phyloP scores from a whole-genome alignment of 202 grass and related monocot species.

The Setaria viridis region DNA sequence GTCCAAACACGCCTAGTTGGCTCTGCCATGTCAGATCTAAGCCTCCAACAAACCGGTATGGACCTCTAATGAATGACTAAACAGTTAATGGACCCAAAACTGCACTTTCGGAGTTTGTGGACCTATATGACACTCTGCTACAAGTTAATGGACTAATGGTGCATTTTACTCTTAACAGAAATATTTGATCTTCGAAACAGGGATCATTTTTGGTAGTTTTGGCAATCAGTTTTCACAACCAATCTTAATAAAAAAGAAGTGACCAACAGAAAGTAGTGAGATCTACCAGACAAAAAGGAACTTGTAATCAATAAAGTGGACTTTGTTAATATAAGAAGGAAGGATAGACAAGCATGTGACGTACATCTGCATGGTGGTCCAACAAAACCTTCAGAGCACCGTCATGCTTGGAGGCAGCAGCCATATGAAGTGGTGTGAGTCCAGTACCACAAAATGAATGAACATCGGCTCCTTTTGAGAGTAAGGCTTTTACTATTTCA shows the following conservation, averaged over 20 bases:
- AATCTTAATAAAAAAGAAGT: not conserved
- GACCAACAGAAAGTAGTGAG: not conserved
- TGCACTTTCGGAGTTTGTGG: too few relatives aligned
- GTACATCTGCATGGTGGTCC: slow-evolving; percentile 31
- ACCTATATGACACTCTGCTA: too few relatives aligned
- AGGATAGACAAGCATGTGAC: not conserved
- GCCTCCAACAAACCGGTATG: too few relatives aligned
- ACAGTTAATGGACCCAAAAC: too few relatives aligned
- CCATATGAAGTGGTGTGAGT: slow-evolving; percentile 11
- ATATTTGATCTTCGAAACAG: not conserved
- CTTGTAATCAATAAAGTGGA: not conserved
- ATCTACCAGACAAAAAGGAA: not conserved
- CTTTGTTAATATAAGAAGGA: not conserved
- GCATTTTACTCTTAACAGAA: not conserved
- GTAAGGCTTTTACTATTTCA: slow-evolving; percentile 33
- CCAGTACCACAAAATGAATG: slow-evolving; percentile 18
- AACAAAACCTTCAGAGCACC: slow-evolving; percentile 38
- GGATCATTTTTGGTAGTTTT: not conserved
- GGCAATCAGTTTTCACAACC: not conserved
- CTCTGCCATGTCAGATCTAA: too few relatives aligned
- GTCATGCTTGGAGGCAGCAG: not conserved
- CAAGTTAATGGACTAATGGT: too few relatives aligned
- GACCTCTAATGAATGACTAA: too few relatives aligned
- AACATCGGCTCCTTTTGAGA: slow-evolving; percentile 34
- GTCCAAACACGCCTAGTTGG: too few relatives aligned